Percentiles rank a stretch among this genome's conserved stretches.
Conservation (phyloP, 345 rosid species). For the Syzygium aqueum region DNA sequence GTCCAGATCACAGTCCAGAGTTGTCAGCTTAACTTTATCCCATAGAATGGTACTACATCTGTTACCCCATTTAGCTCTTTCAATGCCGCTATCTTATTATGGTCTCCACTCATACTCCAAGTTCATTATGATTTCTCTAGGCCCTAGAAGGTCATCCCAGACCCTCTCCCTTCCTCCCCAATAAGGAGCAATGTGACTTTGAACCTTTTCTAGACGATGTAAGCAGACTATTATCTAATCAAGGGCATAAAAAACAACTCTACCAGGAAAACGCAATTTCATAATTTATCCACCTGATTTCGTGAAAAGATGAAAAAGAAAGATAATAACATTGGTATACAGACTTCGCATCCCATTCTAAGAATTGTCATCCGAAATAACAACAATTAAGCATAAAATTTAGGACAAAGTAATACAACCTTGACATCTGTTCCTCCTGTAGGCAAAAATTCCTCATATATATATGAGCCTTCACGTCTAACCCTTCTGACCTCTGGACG, state of each 20-base stretch:
- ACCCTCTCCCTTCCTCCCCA: not conserved
- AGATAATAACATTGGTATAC: not conserved
- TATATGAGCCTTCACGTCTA: constrained; percentile 97
- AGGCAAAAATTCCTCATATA: constrained; percentile 99
- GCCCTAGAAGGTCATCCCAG: not conserved
- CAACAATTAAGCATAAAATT: not conserved
- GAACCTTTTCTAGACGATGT: not conserved
- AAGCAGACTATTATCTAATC: not conserved
- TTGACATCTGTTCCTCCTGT: constrained; percentile 99
- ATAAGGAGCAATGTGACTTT: not conserved
- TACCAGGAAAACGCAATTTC: not conserved
- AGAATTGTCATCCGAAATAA: not conserved
- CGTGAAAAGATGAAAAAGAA: not conserved
- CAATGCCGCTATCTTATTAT: not conserved
- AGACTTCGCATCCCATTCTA: not conserved
- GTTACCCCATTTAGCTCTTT: not conserved
- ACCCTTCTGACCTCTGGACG: constrained; percentile 97
- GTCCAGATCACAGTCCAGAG: not conserved
- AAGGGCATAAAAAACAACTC: not conserved
- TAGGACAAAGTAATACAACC: constrained; percentile 25
- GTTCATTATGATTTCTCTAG: not conserved
- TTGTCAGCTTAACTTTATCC: not conserved
- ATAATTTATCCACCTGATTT: not conserved
- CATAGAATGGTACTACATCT: not conserved
- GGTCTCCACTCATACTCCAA: not conserved